Evolutionary conservation across 2,329 filamentous ascomycete species (phyloP).

Genomic region (Aquanectria penicillioides): DNA sequence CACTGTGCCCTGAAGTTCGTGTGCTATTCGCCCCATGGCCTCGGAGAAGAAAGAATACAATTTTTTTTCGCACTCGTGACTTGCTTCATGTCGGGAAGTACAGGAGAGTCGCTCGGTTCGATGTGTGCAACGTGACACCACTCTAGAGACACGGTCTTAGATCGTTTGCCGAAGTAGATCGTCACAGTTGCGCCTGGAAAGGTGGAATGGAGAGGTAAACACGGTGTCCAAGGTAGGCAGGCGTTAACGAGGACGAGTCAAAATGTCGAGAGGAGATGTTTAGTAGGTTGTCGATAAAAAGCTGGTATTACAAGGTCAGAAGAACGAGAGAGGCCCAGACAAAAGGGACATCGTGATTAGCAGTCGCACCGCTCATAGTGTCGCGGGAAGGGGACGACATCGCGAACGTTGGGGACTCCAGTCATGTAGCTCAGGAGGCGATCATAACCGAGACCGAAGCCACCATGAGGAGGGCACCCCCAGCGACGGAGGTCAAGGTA

Average conservation of each 20-base stretch:
- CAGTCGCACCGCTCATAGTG: slow-evolving; percentile 73
- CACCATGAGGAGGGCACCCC: slow-evolving; percentile 91
- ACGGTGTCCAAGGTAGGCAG: slow-evolving; percentile 41
- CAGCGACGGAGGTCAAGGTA: slow-evolving; percentile 89
- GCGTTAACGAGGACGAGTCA: slow-evolving; percentile 38
- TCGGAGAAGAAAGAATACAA: slow-evolving; percentile 3
- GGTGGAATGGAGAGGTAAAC: slow-evolving; percentile 8
- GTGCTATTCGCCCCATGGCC: slow-evolving; percentile 20
- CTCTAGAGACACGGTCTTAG: slow-evolving; percentile 33
- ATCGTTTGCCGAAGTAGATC: slow-evolving; percentile 29
- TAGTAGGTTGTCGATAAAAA: neutral
- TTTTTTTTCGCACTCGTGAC: slow-evolving; percentile 4
- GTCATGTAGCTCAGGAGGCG: slow-evolving; percentile 84
- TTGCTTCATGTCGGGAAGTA: slow-evolving; percentile 27
- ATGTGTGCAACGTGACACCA: slow-evolving; percentile 36
- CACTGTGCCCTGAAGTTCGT: slow-evolving; percentile 16
- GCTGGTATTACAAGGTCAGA: slow-evolving; percentile 5
- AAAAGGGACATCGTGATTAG: slow-evolving; percentile 42
- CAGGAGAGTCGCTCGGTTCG: slow-evolving; percentile 35
- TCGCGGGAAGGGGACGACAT: slow-evolving; percentile 87
- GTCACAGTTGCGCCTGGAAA: neutral
- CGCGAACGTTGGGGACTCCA: slow-evolving; percentile 83
- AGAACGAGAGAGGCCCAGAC: neutral
- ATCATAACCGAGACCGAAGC: slow-evolving; percentile 92
- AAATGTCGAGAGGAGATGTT: slow-evolving; percentile 3